Conservation (phyloP, 2,329 filamentous ascomycete species). For the Colletotrichum simmondsii region DNA sequence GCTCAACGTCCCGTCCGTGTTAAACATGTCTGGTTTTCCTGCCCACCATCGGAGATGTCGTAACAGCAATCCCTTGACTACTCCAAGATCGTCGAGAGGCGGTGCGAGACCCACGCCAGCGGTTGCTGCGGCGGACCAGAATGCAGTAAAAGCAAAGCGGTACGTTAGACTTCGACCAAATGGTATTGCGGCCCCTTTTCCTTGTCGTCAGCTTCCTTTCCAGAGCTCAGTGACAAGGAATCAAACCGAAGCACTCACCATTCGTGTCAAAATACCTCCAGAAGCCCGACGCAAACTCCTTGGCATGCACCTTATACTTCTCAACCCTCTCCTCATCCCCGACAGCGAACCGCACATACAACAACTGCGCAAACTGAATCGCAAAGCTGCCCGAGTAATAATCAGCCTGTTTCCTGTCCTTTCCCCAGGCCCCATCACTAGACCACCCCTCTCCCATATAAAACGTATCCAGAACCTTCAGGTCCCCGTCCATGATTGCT, state of each 20-base stretch:
- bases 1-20: constrained; percentile 54
- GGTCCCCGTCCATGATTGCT: constrained; percentile 46
- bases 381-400: constrained; percentile 60
- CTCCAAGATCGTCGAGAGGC: constrained; percentile 44
- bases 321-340: constrained; percentile 48
- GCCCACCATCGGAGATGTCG: constrained; percentile 57
- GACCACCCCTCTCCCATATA: constrained; percentile 53
- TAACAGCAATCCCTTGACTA: constrained; percentile 53
- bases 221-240: too few relatives aligned
- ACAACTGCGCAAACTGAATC: constrained; percentile 56
- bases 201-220: background rate
- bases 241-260: constrained; percentile 40
- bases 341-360: constrained; percentile 49
- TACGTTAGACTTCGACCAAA: constrained; percentile 58
- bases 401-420: constrained; percentile 49
- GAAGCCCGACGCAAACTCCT: constrained; percentile 48
- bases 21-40: constrained; percentile 49
- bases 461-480: constrained; percentile 51
- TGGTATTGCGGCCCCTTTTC: constrained; percentile 55
- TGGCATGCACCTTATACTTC: constrained; percentile 46
- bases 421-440: constrained; percentile 51
- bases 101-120: constrained; percentile 47
- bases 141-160: constrained; percentile 55
- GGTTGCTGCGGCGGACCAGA: constrained; percentile 53
- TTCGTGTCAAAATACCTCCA: constrained; percentile 54